Percentiles rank a stretch among this genome's conserved stretches.
These are phyloP conservation scores for Hypoxylon sp. DNA, from an alignment of 2,329 filamentous ascomycete species.

Conservation along the genomic window DNA sequence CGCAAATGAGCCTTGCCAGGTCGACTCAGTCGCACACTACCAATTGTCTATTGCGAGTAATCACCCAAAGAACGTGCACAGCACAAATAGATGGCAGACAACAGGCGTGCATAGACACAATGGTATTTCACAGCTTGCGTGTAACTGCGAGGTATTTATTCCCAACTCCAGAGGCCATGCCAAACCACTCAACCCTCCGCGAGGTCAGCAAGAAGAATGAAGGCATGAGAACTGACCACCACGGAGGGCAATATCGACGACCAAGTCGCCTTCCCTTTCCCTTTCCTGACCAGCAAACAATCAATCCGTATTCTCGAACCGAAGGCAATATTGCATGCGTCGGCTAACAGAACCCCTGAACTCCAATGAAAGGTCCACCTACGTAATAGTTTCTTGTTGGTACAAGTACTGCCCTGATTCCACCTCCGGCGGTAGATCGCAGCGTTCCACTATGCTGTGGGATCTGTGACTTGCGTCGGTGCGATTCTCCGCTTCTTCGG, in stretches of 20 bases:
- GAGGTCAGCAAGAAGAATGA: neutral
- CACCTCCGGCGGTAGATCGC: neutral
- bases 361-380: slow-evolving; percentile 26
- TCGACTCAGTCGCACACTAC: neutral
- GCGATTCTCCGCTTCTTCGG: slow-evolving; percentile 80
- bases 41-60: neutral
- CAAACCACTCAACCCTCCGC: slow-evolving; percentile 7
- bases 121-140: slow-evolving; percentile 3
- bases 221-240: neutral
- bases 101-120: neutral
- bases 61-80: neutral
- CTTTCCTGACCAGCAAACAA: slow-evolving; percentile 32
- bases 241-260: slow-evolving; percentile 15
- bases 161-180: slow-evolving; percentile 41
- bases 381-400: slow-evolving; percentile 19
- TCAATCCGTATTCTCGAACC: slow-evolving; percentile 18
- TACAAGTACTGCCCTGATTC: slow-evolving; percentile 7
- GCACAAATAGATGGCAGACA: neutral
- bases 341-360: slow-evolving; percentile 24
- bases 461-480: slow-evolving; percentile 69
- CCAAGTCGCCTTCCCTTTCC: slow-evolving; percentile 18
- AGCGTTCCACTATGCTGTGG: slow-evolving; percentile 26
- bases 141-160: slow-evolving; percentile 29
- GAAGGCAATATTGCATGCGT: slow-evolving; percentile 12
- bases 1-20: no score